Evolutionary conservation across 1,284 basidiomycete genomes (phyloP).

Genomic region (Cryptococcus deneoformans): DNA sequence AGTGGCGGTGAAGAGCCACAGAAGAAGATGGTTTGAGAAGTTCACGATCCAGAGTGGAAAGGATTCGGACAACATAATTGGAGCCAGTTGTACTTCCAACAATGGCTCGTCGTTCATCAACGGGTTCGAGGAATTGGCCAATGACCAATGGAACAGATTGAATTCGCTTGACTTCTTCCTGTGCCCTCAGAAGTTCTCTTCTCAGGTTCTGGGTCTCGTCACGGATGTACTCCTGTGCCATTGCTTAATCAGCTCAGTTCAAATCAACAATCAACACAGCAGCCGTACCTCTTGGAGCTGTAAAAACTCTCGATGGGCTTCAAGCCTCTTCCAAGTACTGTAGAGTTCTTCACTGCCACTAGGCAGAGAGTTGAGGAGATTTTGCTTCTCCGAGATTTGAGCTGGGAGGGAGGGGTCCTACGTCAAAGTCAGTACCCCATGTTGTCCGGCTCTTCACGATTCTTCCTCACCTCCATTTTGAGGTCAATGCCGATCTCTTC

Average conservation of each 20-base stretch:
- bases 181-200: constrained; percentile 94
- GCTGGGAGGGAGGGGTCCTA: constrained; percentile 89
- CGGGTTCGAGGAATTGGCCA: constrained; percentile 98
- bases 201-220: constrained; percentile 98
- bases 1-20: constrained; percentile 97
- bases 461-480: constrained; percentile 66
- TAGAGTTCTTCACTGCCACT: constrained; percentile 83
- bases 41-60: constrained; percentile 96
- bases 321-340: constrained; percentile 91
- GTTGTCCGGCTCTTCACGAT: not conserved
- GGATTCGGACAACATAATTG: constrained; percentile 97
- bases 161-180: constrained; percentile 99
- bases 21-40: constrained; percentile 95
- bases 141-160: constrained; percentile 99
- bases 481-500: constrained; percentile 68
- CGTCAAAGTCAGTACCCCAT: not conserved
- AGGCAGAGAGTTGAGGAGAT: constrained; percentile 75
- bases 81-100: constrained; percentile 96
- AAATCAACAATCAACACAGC: too few relatives aligned
- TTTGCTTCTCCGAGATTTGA: constrained; percentile 81
- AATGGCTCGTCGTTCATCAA: constrained; percentile 96
- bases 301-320: constrained; percentile 89
- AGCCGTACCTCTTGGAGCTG: constrained; percentile 76
- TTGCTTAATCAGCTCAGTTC: constrained; percentile 4
- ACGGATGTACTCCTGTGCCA: constrained; percentile 77